Evolutionary conservation across 2,329 filamentous ascomycete genomes (phyloP).

Genomic region (Fusarium sp.): DNA sequence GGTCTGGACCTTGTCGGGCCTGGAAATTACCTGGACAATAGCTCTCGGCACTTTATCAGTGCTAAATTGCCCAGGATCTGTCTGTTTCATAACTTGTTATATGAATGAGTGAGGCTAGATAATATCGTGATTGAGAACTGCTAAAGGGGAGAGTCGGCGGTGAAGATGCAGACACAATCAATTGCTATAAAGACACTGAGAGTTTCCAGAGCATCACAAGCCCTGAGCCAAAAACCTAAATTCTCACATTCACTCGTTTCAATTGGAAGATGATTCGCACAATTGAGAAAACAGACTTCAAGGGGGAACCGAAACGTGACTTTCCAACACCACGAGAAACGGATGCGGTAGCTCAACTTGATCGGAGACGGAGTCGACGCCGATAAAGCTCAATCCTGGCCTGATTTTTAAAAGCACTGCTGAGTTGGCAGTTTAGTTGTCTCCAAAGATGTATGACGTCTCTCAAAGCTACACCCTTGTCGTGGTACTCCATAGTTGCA

Average conservation of each 20-base stretch:
- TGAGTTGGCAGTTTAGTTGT: not conserved
- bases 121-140: not conserved
- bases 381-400: not conserved
- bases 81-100: not conserved
- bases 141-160: not conserved
- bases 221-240: not conserved
- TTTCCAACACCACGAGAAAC: not conserved
- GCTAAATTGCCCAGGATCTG: not conserved
- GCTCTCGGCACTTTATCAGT: not conserved
- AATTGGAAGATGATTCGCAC: not conserved
- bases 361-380: slow-evolving; percentile 10
- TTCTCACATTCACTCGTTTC: not conserved
- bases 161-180: not conserved
- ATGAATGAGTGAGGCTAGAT: not conserved
- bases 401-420: slow-evolving; percentile 7
- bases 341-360: not conserved
- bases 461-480: slow-evolving; percentile 1
- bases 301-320: slow-evolving; percentile 10
- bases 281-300: not conserved
- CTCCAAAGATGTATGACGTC: not conserved
- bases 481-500: not conserved
- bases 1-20: not conserved
- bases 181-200: not conserved
- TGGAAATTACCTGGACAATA: not conserved
- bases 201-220: not conserved